A percentile compares a stretch with the other conserved stretches of the same genome.
These are phyloP conservation scores for Candolleomyces eurysporus DNA, from an alignment of 768 basidiomycete species.

Conservation along the genomic window DNA sequence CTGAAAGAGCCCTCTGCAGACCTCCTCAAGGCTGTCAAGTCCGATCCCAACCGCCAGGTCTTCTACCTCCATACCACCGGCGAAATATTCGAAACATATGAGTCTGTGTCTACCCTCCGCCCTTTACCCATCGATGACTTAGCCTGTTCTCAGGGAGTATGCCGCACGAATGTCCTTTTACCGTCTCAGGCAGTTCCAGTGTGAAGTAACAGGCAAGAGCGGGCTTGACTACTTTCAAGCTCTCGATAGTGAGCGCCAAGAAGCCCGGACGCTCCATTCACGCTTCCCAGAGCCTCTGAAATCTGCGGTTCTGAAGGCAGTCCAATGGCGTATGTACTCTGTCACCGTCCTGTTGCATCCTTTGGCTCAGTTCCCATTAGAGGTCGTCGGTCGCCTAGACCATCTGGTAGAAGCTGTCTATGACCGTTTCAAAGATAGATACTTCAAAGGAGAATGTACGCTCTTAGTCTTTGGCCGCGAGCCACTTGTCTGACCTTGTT, in stretches of 20 bases:
- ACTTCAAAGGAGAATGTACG: conserved; percentile 88
- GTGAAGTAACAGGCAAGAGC: conserved; percentile 95
- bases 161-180: conserved; percentile 94
- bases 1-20: conserved; percentile 77
- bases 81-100: conserved; percentile 96
- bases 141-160: conserved; percentile 55
- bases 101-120: conserved; percentile 74
- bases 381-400: conserved; percentile 96
- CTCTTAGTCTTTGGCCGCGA: conserved; percentile 15
- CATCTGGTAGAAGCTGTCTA: conserved; percentile 92
- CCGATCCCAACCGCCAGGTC: conserved; percentile 71
- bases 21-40: conserved; percentile 62
- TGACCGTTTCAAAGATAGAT: conserved; percentile 95
- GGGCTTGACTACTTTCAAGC: conserved; percentile 94
- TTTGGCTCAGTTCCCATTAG: conserved; percentile 40
- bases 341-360: conserved; percentile 11
- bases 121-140: conserved; percentile 24
- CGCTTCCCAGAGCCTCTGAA: conserved; percentile 94
- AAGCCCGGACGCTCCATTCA: conserved; percentile 85
- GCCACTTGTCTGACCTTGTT: conserved; percentile 2
- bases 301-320: conserved; percentile 83
- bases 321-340: conserved; percentile 89
- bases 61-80: conserved; percentile 93
- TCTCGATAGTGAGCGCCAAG: conserved; percentile 85
- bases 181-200: conserved; percentile 91